phyloP scores from a whole-genome alignment of 2,329 filamentous ascomycete genomes.

The Fusarium pseudocircinatum region DNA sequence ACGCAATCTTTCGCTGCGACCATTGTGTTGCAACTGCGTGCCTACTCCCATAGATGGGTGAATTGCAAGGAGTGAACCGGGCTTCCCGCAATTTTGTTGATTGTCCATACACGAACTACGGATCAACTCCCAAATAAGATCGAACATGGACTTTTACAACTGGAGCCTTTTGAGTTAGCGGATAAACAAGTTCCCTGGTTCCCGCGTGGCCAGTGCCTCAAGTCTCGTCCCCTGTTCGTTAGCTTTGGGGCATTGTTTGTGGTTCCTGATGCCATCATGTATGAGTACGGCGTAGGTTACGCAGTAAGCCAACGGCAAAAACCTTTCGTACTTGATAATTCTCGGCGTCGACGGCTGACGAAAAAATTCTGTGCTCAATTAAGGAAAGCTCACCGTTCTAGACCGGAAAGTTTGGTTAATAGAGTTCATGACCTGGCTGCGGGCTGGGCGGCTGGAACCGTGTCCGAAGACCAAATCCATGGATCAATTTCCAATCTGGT shows the following conservation, averaged over 20 bases:
- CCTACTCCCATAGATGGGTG: not conserved
- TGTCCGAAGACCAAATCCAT: conserved; percentile 14
- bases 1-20: not conserved
- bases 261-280: conserved; percentile 26
- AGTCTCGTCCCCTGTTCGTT: conserved; percentile 11
- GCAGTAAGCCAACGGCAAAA: conserved; percentile 3
- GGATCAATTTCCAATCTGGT: conserved; percentile 36
- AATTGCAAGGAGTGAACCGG: not conserved
- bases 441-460: conserved; percentile 28
- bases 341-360: conserved; percentile 7
- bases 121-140: conserved; percentile 20
- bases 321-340: not conserved
- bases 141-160: conserved; percentile 13
- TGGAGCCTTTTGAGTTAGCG: conserved; percentile 27
- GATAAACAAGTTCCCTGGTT: conserved; percentile 32
- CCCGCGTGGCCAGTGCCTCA: conserved; percentile 39
- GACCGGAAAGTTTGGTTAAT: conserved; percentile 17
- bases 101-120: not conserved
- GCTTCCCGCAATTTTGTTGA: not conserved
- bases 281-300: not conserved
- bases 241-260: conserved; percentile 1
- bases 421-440: conserved; percentile 30
- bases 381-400: conserved; percentile 25
- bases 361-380: not conserved
- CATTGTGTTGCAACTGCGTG: not conserved